Evolutionary conservation across 2,329 filamentous ascomycete genomes (phyloP), one percentile per base, ranked within the genome.

Genomic region (Paecilomyces sp.): DNA sequence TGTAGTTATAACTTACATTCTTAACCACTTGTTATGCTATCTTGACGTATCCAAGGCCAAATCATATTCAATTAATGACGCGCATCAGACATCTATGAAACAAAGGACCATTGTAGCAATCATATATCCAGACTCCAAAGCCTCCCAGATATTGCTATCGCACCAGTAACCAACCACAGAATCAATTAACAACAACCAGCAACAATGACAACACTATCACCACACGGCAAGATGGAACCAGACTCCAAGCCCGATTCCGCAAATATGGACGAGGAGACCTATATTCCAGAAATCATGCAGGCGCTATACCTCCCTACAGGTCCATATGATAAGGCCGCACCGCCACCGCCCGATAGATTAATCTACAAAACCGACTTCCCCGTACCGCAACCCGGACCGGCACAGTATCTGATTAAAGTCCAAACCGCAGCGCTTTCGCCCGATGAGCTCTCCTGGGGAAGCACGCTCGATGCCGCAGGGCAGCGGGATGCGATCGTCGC

Each of bases 321-420:
- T 8, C 57, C 65, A 13, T 65, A 63, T 61, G 64, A 63, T 7
- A 54, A 54, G 33, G 56, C 60, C 31, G 58, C 58, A 55, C 67
- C 66, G 1, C 66, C 68, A 25, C 60, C 62, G 12, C 66, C 68
- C 34, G 67, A 70, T 6, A 62, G 64, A 6, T 61, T 78, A 6
- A 61, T 69, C 34, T 73, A 76, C 60, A 71, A 73, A 56, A 65
- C 66, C 3, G 65, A 66, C 55, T 74, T 73, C 56, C 75, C 76
- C 33, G 73, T 72, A 0, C 76, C 76, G 4, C 67, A 64, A 18
- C 73, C 73, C 2, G 68, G 69, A 3, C 60, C 66, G 25, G 65
- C 66, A n/a, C 70, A 76, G 62, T 79, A 79, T 61, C 67, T 78
- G 1, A 66, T 79, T 59, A 75, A 76, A 61, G 71, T 78, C 28